Conservation (phyloP, 78 protist species). For the Salpingoeca rosetta region DNA sequence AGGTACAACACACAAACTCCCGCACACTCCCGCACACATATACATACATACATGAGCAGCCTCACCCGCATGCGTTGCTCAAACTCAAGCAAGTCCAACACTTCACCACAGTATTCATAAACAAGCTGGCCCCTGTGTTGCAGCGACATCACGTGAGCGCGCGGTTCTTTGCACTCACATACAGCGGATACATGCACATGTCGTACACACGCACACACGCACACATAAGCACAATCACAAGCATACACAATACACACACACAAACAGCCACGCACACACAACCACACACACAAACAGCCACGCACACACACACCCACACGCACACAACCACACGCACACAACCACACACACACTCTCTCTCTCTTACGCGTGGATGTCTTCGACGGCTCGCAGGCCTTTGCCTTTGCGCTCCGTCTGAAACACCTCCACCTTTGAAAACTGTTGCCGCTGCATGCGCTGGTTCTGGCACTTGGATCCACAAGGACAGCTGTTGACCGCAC, state of each 20-base stretch:
- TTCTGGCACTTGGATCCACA: neutral
- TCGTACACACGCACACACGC: neutral
- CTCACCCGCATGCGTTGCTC: conserved; percentile 24
- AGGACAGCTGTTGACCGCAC: neutral
- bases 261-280: conserved; percentile 32
- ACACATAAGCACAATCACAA: neutral
- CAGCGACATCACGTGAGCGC: too few relatives aligned
- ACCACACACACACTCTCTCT: conserved; percentile 77
- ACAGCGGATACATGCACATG: too few relatives aligned
- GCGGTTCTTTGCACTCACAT: too few relatives aligned
- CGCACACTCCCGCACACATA: neutral
- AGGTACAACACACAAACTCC: neutral
- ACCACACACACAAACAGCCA: conserved; percentile 67
- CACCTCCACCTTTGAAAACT: neutral
- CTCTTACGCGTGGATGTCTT: too few relatives aligned
- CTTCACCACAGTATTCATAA: conserved; percentile 70
- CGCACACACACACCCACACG: conserved; percentile 42
- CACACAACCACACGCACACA: conserved; percentile 84
- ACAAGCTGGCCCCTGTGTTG: conserved; percentile 35
- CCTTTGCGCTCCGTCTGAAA: neutral
- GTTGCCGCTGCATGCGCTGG: neutral
- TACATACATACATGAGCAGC: neutral
- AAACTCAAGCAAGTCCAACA: conserved; percentile 23
- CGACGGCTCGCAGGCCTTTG: conserved; percentile 9
- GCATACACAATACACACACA: neutral